A percentile compares a stretch with the other conserved stretches of the same genome.
phyloP scores from a whole-genome alignment of 331 rosid species.

The Spiraea crenata region DNA sequence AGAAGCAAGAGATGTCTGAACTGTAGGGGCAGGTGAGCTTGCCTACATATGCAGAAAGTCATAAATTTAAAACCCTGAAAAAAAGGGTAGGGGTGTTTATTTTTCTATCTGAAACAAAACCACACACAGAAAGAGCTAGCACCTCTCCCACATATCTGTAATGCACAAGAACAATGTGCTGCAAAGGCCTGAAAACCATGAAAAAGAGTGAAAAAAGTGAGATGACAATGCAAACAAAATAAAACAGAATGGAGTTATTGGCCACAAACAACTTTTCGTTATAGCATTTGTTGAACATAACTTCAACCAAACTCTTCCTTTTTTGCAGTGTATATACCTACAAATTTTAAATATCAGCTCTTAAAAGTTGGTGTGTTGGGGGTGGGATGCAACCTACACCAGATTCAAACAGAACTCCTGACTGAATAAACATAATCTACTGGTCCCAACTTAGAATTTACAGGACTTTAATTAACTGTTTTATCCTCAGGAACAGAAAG shows the following conservation, averaged over 20 bases:
- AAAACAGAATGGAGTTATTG: background rate
- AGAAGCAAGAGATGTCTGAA: constrained; percentile 41
- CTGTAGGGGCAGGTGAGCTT: constrained; percentile 33
- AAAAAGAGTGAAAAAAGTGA: constrained; percentile 16
- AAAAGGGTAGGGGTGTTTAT: too few relatives aligned
- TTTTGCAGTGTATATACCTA: background rate
- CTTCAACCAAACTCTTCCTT: background rate
- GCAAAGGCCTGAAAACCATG: constrained; percentile 50
- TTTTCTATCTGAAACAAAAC: background rate
- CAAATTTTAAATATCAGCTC: background rate
- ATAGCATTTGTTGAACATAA: background rate
- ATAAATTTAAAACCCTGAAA: too few relatives aligned
- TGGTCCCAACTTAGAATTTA: background rate
- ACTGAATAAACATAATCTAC: background rate
- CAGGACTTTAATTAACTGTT: background rate
- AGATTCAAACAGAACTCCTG: background rate
- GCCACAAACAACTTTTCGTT: background rate
- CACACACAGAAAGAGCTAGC: background rate
- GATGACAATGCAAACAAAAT: background rate
- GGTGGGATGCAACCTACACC: too few relatives aligned
- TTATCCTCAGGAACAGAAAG: constrained; percentile 14
- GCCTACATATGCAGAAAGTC: constrained; percentile 3
- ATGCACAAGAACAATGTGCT: constrained; percentile 82
- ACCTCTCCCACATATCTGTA: constrained; percentile 73
- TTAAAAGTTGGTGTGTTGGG: background rate